Percentiles rank a stretch among this genome's conserved stretches.
Evolutionary conservation across 1,284 basidiomycete species (phyloP).

Genomic region (Amylostereum chailletii): DNA sequence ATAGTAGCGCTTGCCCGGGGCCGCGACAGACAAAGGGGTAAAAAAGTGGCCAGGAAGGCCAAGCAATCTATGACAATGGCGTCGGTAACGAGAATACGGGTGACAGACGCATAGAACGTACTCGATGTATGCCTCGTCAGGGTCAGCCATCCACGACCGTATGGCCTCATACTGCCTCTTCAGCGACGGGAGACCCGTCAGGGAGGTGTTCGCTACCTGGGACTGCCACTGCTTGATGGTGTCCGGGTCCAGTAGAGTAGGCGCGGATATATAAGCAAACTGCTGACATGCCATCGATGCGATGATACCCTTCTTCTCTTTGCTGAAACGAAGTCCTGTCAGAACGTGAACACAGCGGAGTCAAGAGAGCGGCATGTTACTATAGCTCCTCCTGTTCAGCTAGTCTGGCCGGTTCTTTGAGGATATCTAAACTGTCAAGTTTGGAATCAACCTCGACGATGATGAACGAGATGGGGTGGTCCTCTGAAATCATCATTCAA

Average conservation of each 20-base stretch:
- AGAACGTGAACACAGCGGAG: neutral
- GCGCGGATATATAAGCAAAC: neutral
- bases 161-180: neutral
- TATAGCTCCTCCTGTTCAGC: neutral
- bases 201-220: neutral
- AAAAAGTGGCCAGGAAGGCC: neutral
- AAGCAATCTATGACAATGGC: neutral
- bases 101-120: neutral
- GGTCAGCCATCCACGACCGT: neutral
- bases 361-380: neutral
- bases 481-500: neutral
- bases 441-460: neutral
- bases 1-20: slow-evolving; percentile 7
- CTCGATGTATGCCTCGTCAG: neutral
- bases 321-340: neutral
- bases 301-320: neutral
- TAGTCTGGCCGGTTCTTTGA: neutral
- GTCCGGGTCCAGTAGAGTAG: neutral
- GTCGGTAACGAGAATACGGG: neutral
- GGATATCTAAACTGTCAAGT: neutral
- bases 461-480: neutral
- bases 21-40: neutral
- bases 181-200: neutral
- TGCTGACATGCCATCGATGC: neutral
- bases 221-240: neutral